phyloP scores from a whole-genome alignment of 2,329 filamentous ascomycete genomes.

The Trichophyton schoenleinii region DNA sequence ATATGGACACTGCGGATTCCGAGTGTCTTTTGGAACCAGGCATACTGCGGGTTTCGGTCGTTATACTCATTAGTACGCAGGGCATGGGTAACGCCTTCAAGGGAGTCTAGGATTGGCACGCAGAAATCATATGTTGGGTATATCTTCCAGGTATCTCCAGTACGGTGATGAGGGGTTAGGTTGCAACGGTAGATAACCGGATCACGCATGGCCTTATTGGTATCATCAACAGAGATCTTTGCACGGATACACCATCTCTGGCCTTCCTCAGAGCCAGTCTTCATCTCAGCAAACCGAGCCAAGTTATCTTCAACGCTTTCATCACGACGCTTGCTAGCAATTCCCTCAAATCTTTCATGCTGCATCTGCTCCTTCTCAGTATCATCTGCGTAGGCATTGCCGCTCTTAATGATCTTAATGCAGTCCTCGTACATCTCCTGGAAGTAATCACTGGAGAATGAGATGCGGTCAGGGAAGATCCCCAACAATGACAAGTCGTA shows the following conservation, averaged over 20 bases:
- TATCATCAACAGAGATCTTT: constrained; percentile 81
- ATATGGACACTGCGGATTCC: constrained; percentile 36
- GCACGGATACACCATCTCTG: constrained; percentile 82
- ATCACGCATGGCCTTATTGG: constrained; percentile 91
- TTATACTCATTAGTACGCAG: constrained; percentile 43
- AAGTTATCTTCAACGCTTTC: constrained; percentile 71
- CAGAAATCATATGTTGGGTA: constrained; percentile 51
- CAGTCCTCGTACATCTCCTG: constrained; percentile 79
- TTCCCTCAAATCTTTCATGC: constrained; percentile 69
- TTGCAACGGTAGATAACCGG: constrained; percentile 97
- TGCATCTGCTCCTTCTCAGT: constrained; percentile 83
- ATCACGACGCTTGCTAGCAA: constrained; percentile 69
- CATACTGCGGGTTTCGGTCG: constrained; percentile 33
- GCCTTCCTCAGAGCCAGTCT: constrained; percentile 66
- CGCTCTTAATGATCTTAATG: constrained; percentile 70
- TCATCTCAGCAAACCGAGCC: constrained; percentile 86
- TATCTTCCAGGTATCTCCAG: constrained; percentile 52
- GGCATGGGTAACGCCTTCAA: constrained; percentile 47
- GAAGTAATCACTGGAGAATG: constrained; percentile 93
- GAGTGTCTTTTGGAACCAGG: constrained; percentile 39
- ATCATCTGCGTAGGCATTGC: constrained; percentile 87
- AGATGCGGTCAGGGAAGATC: constrained; percentile 73
- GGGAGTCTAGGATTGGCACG: constrained; percentile 44
- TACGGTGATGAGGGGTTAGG: constrained; percentile 49
- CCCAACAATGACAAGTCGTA: constrained; percentile 86